Evolutionary conservation across 768 basidiomycete genomes (phyloP), one percentile per base, ranked within the genome.

Genomic region (Amanita polypyramis): DNA sequence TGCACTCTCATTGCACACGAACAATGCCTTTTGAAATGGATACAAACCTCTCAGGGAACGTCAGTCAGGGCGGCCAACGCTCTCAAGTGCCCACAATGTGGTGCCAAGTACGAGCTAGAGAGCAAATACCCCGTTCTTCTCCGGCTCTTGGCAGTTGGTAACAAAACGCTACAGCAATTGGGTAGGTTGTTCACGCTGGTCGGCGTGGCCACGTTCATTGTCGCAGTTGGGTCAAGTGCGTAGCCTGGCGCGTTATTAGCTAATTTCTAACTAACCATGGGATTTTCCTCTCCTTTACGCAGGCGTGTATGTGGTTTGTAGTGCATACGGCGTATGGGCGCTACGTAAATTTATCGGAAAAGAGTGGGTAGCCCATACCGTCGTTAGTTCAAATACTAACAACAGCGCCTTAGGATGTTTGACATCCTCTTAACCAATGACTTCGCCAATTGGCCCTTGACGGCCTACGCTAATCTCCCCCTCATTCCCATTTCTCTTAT

Each of bases 1-100:
- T 90, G 87, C 57, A 87, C 87, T 0, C 73, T 90, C 33, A 68
- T 90, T 34, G 87, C 87, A 2, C 87, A 89, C 62, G 84, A 89
- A 59, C 65, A 76, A 0, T 90, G 87, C 64, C 75, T 90, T 12
- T 71, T 88, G 27, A 76, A 79, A 53, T 90, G 87, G 87, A 85
- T 90, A 33, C 75, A 79, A 51, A 72, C 82, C 14, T 76, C 85
- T 2, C 82, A 89, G 54, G 68, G 72, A 19, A 78, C 68, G 40
- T 49, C 70, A 5, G 62, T 69, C 8, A 75, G 79, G 7, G 70
- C 76, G 23, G 63, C 72, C 1, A 82, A 84, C 57, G 83, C 85
- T 0, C 72, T 87, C 51, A 85, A 86, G 57, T 90, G 87, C 55
- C 85, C 87, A 0, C 87, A 90, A 52, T 90, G 87, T 52, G 72